Evolutionary conservation across 208 protist species (phyloP).

Genomic region (Acanthamoeba triangularis): DNA sequence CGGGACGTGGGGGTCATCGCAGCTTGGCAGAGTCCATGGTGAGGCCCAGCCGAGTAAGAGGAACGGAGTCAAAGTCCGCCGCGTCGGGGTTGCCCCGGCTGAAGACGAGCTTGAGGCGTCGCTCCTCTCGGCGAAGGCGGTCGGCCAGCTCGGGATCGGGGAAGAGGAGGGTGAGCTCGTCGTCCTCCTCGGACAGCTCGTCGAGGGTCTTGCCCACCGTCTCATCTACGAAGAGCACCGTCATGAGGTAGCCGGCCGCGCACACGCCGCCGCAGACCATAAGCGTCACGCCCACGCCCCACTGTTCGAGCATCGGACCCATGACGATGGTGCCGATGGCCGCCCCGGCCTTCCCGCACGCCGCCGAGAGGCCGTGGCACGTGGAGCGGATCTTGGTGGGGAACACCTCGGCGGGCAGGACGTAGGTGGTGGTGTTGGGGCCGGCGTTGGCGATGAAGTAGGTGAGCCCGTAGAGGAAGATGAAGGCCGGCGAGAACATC

Average conservation of each 20-base stretch:
- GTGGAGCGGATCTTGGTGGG: constrained; percentile 86
- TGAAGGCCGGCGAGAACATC: constrained; percentile 79
- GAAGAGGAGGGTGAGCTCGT: constrained; percentile 44
- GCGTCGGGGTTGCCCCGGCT: background rate
- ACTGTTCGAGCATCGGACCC: constrained; percentile 72
- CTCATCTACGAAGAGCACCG: constrained; percentile 78
- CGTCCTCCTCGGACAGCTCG: constrained; percentile 25
- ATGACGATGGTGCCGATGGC: constrained; percentile 85
- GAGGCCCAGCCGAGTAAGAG: constrained; percentile 16
- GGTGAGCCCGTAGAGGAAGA: constrained; percentile 88
- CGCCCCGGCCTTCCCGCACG: constrained; percentile 89
- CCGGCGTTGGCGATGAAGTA: constrained; percentile 91
- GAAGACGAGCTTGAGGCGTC: constrained; percentile 21
- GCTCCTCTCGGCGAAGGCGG: background rate
- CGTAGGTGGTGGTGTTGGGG: constrained; percentile 91
- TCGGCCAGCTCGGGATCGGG: constrained; percentile 33
- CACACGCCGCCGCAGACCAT: constrained; percentile 77
- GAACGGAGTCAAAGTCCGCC: background rate
- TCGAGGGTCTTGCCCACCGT: constrained; percentile 74
- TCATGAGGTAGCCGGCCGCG: constrained; percentile 77
- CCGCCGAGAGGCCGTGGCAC: constrained; percentile 89
- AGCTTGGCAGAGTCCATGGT: constrained; percentile 41
- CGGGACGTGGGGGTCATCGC: background rate
- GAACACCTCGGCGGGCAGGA: constrained; percentile 89
- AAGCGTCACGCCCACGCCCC: constrained; percentile 74